Conservation (phyloP, 352 stramenopile species). For the Globisporangium rhizosaccharum region DNA sequence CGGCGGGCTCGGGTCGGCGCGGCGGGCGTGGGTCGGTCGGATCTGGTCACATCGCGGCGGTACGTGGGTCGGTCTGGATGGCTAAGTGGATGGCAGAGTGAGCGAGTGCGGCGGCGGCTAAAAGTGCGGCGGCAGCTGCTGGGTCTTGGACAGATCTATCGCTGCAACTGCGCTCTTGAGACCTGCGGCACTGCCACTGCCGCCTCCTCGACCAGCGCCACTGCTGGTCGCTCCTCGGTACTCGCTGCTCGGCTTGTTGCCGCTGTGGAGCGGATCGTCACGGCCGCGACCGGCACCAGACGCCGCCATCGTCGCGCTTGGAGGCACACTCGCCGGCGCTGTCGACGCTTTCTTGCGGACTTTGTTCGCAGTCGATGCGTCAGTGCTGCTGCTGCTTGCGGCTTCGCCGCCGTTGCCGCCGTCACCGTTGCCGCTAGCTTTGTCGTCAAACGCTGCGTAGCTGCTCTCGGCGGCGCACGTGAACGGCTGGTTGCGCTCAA, state of each 20-base stretch:
- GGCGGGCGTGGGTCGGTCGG: background rate
- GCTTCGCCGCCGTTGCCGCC: constrained; percentile 1
- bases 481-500: constrained; percentile 59
- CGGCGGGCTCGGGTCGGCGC: background rate
- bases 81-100: background rate
- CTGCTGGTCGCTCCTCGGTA: constrained; percentile 1
- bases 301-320: background rate
- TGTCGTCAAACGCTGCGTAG: background rate
- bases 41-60: background rate
- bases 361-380: background rate
- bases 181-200: background rate
- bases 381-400: background rate
- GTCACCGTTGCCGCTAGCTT: constrained; percentile 1
- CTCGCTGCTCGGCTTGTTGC: background rate
- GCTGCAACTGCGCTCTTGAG: constrained; percentile 12
- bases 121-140: constrained; percentile 3
- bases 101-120: background rate
- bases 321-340: background rate
- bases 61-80: background rate
- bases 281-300: background rate
- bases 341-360: background rate
- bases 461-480: background rate
- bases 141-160: constrained; percentile 14
- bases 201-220: background rate
- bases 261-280: background rate